These are phyloP conservation scores for Beauveria scarabaeidicola DNA, from an alignment of 2,329 filamentous ascomycete species.

Conservation along the genomic window DNA sequence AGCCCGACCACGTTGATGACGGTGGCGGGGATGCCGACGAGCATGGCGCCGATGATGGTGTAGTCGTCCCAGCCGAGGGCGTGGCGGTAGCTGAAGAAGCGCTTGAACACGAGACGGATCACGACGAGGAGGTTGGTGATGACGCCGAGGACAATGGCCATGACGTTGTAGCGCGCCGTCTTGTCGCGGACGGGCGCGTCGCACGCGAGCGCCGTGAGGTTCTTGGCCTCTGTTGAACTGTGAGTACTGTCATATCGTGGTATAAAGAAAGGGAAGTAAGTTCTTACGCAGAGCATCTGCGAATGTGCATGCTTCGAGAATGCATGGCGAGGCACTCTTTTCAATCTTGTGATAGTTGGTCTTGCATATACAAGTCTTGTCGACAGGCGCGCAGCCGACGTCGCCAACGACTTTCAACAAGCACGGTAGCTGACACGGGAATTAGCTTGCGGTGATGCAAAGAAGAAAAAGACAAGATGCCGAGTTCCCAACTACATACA, in stretches of 20 bases:
- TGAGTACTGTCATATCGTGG: background rate
- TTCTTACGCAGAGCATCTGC: slow-evolving; percentile 19
- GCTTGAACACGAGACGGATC: slow-evolving; percentile 31
- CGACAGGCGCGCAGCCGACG: background rate
- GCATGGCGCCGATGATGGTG: slow-evolving; percentile 23
- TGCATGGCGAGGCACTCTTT: slow-evolving; percentile 16
- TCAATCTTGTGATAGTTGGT: slow-evolving; percentile 14
- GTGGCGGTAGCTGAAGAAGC: slow-evolving; percentile 25
- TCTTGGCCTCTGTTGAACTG: slow-evolving; percentile 12
- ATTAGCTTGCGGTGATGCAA: background rate
- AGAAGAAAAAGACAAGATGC: background rate
- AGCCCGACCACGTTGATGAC: slow-evolving; percentile 25
- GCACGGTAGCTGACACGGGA: background rate
- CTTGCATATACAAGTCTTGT: slow-evolving; percentile 9
- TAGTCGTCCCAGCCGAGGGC: slow-evolving; percentile 33
- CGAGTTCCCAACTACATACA: background rate
- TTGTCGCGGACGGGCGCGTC: slow-evolving; percentile 23
- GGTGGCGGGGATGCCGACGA: slow-evolving; percentile 22
- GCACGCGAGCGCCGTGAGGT: slow-evolving; percentile 20
- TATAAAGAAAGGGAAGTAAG: too few relatives aligned
- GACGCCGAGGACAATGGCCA: slow-evolving; percentile 26
- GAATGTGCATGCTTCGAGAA: slow-evolving; percentile 17
- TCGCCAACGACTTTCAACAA: background rate
- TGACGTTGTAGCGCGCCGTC: slow-evolving; percentile 24
- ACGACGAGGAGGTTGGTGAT: slow-evolving; percentile 32